A percentile compares a stretch with the other conserved stretches of the same genome.
Evolutionary conservation across 2,329 filamentous ascomycete genomes (phyloP).

Genomic region (Albophoma yamanashiensis): DNA sequence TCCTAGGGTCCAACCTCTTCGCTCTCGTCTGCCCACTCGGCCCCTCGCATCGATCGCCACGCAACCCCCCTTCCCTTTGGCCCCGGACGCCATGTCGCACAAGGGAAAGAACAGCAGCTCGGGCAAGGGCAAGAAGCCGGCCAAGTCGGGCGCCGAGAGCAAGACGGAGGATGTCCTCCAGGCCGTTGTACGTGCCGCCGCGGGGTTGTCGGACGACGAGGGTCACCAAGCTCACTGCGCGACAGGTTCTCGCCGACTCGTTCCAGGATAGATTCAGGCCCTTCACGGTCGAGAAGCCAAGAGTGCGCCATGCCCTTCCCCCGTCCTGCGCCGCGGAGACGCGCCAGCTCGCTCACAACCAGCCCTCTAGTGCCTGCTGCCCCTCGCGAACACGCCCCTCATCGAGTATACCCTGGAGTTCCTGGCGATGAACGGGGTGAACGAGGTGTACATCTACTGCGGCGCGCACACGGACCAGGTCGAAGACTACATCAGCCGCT

Average conservation of each 20-base stretch:
- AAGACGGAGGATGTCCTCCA: slow-evolving; percentile 50
- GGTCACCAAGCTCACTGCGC: slow-evolving; percentile 10
- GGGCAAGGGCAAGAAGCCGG: slow-evolving; percentile 41
- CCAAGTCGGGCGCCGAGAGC: slow-evolving; percentile 38
- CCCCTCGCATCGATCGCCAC: slow-evolving; percentile 8
- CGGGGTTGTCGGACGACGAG: slow-evolving; percentile 8
- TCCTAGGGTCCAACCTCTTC: background rate
- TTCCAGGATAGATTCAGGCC: slow-evolving; percentile 89
- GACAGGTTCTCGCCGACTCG: slow-evolving; percentile 78
- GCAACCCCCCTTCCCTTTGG: background rate
- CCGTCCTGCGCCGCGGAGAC: background rate
- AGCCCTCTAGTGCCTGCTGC: slow-evolving; percentile 67
- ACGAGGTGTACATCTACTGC: slow-evolving; percentile 87
- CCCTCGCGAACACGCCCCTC: slow-evolving; percentile 83
- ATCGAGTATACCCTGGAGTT: slow-evolving; percentile 98
- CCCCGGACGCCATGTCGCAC: slow-evolving; percentile 29
- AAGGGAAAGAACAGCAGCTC: slow-evolving; percentile 29
- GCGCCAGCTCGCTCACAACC: background rate
- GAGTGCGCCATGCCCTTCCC: slow-evolving; percentile 37
- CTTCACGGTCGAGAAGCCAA: slow-evolving; percentile 77
- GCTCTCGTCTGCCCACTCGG: slow-evolving; percentile 5
- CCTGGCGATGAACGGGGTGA: slow-evolving; percentile 87
- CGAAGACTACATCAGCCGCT: slow-evolving; percentile 74
- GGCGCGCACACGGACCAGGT: slow-evolving; percentile 79
- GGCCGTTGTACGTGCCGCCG: slow-evolving; percentile 36